Percentiles rank a stretch among this genome's conserved stretches.
These are phyloP conservation scores for Aspergillus tamarii DNA, from an alignment of 2,329 filamentous ascomycete genomes.

Conservation along the genomic window DNA sequence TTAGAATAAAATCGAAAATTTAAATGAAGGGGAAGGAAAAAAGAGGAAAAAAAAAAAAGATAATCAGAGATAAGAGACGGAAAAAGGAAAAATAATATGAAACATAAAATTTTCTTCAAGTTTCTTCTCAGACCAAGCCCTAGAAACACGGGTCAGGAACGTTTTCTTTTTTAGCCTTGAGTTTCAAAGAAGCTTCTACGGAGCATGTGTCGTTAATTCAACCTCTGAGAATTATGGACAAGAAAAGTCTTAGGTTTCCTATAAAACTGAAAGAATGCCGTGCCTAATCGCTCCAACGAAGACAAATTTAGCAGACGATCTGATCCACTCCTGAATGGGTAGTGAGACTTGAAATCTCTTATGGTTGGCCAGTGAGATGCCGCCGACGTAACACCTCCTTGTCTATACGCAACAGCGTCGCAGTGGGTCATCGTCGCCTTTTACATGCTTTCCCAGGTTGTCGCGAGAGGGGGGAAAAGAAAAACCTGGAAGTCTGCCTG, in stretches of 20 bases:
- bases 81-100: not conserved
- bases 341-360: conserved; percentile 21
- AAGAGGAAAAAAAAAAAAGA: not conserved
- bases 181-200: not conserved
- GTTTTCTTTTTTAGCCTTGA: not conserved
- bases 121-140: not conserved
- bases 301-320: conserved; percentile 25
- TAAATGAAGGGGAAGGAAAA: not conserved
- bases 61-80: not conserved
- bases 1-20: not conserved
- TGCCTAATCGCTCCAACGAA: conserved; percentile 1
- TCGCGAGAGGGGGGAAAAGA: not conserved
- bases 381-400: conserved; percentile 23
- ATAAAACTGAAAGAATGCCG: not conserved
- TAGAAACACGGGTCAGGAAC: not conserved
- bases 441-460: not conserved
- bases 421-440: conserved; percentile 15
- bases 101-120: not conserved
- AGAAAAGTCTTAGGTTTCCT: not conserved
- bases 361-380: conserved; percentile 18
- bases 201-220: conserved; percentile 5
- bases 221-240: not conserved
- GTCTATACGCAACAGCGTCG: conserved; percentile 22
- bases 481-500: conserved; percentile 4
- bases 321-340: conserved; percentile 20